Percentiles rank a stretch among this genome's conserved stretches.
Conservation (phyloP, 371 early-diverging fungal genomes). For the Nematocida minor region DNA sequence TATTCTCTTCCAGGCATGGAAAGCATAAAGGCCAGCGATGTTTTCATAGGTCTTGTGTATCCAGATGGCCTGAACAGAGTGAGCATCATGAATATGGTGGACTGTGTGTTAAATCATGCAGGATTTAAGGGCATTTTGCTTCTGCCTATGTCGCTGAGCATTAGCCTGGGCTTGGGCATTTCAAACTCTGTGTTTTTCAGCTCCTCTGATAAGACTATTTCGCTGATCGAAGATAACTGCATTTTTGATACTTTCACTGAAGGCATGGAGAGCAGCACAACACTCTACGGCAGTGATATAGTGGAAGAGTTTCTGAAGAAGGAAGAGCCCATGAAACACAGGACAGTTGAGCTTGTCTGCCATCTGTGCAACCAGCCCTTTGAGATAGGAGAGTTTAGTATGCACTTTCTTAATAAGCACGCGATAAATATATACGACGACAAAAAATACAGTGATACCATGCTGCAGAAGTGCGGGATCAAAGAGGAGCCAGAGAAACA, state of each 20-base stretch:
- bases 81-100: constrained; percentile 56
- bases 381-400: constrained; percentile 48
- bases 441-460: constrained; percentile 23
- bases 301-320: constrained; percentile 62
- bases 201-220: constrained; percentile 5
- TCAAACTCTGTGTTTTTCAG: constrained; percentile 48
- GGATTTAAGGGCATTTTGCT: constrained; percentile 57
- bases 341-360: constrained; percentile 24
- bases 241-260: constrained; percentile 15
- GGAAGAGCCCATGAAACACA: constrained; percentile 29
- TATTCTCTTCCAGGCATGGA: neutral
- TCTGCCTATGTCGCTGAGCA: constrained; percentile 49
- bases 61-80: constrained; percentile 56
- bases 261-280: neutral
- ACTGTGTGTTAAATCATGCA: constrained; percentile 50
- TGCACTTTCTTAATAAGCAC: constrained; percentile 51
- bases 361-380: constrained; percentile 52
- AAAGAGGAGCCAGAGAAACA: neutral
- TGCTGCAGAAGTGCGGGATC: constrained; percentile 7
- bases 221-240: constrained; percentile 60
- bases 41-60: constrained; percentile 54
- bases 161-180: constrained; percentile 36
- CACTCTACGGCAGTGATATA: constrained; percentile 53
- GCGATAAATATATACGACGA: constrained; percentile 37
- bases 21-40: constrained; percentile 1